Evolutionary conservation across 2,329 filamentous ascomycete genomes (phyloP), one percentile per base, ranked within the genome.

Genomic region (Cladosporium sphaerospermum): DNA sequence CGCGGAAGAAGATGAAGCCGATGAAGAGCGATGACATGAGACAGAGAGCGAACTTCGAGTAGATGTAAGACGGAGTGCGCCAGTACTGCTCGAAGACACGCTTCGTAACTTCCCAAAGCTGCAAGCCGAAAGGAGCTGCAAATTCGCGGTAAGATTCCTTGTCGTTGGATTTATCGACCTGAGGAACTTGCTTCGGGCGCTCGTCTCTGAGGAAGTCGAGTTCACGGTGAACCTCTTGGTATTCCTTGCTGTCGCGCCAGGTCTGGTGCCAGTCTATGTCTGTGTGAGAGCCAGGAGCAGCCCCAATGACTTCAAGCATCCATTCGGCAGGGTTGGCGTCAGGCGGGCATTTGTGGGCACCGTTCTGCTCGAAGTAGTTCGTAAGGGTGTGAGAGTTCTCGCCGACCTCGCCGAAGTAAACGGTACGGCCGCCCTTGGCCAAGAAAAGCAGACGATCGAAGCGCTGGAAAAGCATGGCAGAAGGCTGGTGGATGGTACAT

Each of bases 401-500:
- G 57, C 88, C 89, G 54, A 92, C 84, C 3, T 88, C 82, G 52
- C 87, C 88, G 64, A 89, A 92, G 74, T 93, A 93, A 43, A 92
- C 85, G 1, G 86, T 89, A 65, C 77, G 80, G 53, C 88, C 88
- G 53, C 88, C 88, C 64, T 81, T 84, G 33, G 84, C 83, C 13
- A 93, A 74, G 74, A 93, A 89, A 32, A 92, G 77, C 7, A 93
- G 79, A 54, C 86, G 81, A 64, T 93, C 88, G 67, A 93, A 96
- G 54, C 89, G 86, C 68, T 96, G 88, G 76, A 96, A 96, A 50
- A 96, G 78, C 79, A 95, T 90, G 33, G 91, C 90, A 11, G 89
- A 95, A n/a, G 92, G 92, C 70, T 97, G 92, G 69, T 97, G 92
- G 56, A 96, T 96, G 0, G 92, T 96, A 74, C 90, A 96, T n/a